Evolutionary conservation across 768 basidiomycete genomes (phyloP).

Genomic region (Tricholoma sp.): DNA sequence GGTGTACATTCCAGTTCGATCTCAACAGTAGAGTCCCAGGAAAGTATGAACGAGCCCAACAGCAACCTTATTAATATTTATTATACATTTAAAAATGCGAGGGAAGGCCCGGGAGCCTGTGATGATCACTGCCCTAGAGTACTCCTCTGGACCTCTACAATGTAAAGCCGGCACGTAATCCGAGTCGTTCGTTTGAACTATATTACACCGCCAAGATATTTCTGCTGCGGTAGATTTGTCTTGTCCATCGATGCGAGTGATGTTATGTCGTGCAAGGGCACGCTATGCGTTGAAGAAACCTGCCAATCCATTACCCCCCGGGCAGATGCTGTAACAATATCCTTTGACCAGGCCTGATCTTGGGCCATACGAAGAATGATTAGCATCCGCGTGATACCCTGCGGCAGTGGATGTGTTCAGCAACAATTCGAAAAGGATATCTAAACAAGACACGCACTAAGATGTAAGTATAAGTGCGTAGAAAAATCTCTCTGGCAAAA

Average conservation of each 20-base stretch:
- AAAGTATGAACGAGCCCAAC: too few relatives aligned
- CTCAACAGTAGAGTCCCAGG: too few relatives aligned
- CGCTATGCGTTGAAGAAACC: slow-evolving; percentile 17
- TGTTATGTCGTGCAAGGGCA: slow-evolving; percentile 13
- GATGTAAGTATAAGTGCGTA: slow-evolving; percentile 25
- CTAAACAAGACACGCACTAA: slow-evolving; percentile 19
- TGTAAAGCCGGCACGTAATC: too few relatives aligned
- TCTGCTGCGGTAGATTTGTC: not conserved
- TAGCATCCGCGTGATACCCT: slow-evolving; percentile 17
- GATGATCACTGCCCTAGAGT: too few relatives aligned
- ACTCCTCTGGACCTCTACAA: too few relatives aligned
- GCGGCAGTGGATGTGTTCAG: not conserved
- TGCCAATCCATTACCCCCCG: slow-evolving; percentile 18
- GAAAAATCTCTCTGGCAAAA: slow-evolving; percentile 26
- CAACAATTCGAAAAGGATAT: not conserved
- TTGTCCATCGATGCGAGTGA: slow-evolving; percentile 5
- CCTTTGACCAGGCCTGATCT: slow-evolving; percentile 19
- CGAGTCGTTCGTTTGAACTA: not conserved
- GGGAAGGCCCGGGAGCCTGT: too few relatives aligned
- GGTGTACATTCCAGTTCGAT: too few relatives aligned
- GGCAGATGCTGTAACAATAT: slow-evolving; percentile 13
- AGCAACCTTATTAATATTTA: too few relatives aligned
- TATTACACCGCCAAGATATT: not conserved
- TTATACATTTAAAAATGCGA: too few relatives aligned
- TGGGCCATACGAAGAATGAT: slow-evolving; percentile 18